Base-by-base conservation (phyloP, 805 yeast species). In the Candida saitoana region DNA sequence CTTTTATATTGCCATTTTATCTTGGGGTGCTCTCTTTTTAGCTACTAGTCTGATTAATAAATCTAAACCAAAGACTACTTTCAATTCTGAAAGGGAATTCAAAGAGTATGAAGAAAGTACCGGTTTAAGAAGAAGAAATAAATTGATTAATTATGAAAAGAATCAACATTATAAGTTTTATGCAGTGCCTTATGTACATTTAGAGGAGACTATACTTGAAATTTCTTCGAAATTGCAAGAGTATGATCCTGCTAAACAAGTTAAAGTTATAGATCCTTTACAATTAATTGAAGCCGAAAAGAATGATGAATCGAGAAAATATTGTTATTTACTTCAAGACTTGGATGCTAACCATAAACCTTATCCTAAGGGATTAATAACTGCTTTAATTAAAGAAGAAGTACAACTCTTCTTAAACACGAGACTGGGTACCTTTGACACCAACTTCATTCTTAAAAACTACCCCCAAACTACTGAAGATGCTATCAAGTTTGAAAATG, bases 401-500 rank as follows among this genome's bases (percentile, higher is more conserved):
- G 57, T 74, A 7, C 39, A 50, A 8, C 47, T 56, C 31, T 67
- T 53, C 39, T 40, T 63, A 45, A 69, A 65, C 44, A 69, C 74
- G 1, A 50, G 67, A 9, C 53, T 51, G 19, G 51, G 73, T 3
- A 68, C 69, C 17, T 52, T 66, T 17, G 66, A 72, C 24, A 74
- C 79, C 22, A 65, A 67, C 31, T 76, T 80, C 29, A 49, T 81
- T 0, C 57, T 84, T 38, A 54, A 74, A 19, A 77, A 81, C 51
- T 84, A 76, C 54, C 90, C 91, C 3, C 71, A 68, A 38, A 67
- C 70, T 18, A 72, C 85, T 31, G 76, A 76, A 38, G 90, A 84
- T 46, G 84, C 87, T 3, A 76, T 81, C 40, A 79, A 77, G 51
- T 85, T 85, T 48, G 93, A 85, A 56, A 84, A 80, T 50, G 87